These are phyloP conservation scores for Boletus subcaerulescens DNA, from an alignment of 768 basidiomycete species.

Conservation along the genomic window DNA sequence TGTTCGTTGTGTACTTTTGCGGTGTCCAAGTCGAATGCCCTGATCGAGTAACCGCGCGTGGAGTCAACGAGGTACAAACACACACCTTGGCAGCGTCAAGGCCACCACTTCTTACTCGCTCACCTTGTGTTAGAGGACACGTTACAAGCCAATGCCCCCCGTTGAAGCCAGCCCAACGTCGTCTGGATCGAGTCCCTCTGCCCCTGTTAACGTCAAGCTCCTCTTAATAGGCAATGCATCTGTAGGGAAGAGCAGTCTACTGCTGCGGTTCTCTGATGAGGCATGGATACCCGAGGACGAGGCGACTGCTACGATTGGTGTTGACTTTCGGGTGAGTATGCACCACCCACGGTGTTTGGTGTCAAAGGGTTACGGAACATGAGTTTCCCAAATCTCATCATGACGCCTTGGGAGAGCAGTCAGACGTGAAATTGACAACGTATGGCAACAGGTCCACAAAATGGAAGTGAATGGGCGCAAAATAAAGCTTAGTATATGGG, in stretches of 20 bases:
- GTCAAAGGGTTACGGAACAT: no score
- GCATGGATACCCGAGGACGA: constrained; percentile 93
- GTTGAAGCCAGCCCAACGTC: constrained; percentile 22
- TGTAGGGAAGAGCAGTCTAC: constrained; percentile 88
- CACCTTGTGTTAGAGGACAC: neutral
- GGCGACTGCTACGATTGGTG: constrained; percentile 79
- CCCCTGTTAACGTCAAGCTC: constrained; percentile 70
- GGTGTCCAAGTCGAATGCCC: neutral
- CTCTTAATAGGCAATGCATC: constrained; percentile 85
- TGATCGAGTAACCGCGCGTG: constrained; percentile 20
- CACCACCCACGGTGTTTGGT: no score
- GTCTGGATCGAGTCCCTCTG: constrained; percentile 24
- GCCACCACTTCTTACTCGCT: neutral
- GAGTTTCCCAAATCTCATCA: neutral
- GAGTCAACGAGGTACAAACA: constrained; percentile 20
- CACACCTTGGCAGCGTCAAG: neutral
- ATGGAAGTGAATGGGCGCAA: constrained; percentile 81
- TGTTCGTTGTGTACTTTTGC: neutral
- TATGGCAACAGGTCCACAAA: constrained; percentile 67
- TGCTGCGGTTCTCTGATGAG: constrained; percentile 95
- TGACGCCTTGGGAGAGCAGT: neutral
- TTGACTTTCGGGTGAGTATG: constrained; percentile 73
- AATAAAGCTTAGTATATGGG: constrained; percentile 97
- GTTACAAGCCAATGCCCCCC: constrained; percentile 13
- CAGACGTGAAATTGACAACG: neutral